Conservation (phyloP, 768 basidiomycete species). For the Mycena polygramma region DNA sequence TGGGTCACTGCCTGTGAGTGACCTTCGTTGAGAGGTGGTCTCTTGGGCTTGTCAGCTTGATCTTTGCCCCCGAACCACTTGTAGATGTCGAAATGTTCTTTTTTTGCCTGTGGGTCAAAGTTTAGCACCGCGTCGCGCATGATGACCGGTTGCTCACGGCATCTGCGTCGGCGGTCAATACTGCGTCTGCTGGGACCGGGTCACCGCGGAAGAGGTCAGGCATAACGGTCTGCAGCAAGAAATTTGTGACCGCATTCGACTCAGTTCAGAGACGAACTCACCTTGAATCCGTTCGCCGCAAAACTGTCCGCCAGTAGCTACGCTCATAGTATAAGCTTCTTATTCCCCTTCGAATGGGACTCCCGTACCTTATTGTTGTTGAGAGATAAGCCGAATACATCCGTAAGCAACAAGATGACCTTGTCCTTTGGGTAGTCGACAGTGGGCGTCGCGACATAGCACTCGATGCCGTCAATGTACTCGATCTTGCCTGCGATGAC, state of each 20-base stretch:
- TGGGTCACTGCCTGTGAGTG: constrained; percentile 33
- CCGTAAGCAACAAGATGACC: constrained; percentile 59
- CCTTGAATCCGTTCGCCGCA: constrained; percentile 33
- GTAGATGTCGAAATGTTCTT: constrained; percentile 28
- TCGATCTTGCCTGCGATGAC: constrained; percentile 55
- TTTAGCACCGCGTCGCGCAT: neutral
- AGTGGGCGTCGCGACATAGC: constrained; percentile 59
- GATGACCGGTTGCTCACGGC: constrained; percentile 40
- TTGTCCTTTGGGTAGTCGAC: constrained; percentile 58
- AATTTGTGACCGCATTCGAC: neutral
- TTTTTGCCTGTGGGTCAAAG: constrained; percentile 1
- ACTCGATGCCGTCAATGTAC: constrained; percentile 51
- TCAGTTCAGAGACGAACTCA: constrained; percentile 1
- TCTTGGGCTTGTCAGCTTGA: too few relatives aligned
- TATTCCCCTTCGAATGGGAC: too few relatives aligned
- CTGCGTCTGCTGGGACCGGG: constrained; percentile 53
- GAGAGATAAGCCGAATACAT: constrained; percentile 55
- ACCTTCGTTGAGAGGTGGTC: too few relatives aligned
- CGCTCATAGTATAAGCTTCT: too few relatives aligned
- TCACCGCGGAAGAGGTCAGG: constrained; percentile 61
- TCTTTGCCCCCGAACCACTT: constrained; percentile 23
- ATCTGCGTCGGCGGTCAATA: constrained; percentile 47
- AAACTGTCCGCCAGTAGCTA: constrained; percentile 39
- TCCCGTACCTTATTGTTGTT: constrained; percentile 45
- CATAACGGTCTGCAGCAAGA: constrained; percentile 49